A percentile compares a stretch with the other conserved stretches of the same genome.
Evolutionary conservation across 2,329 filamentous ascomycete species (phyloP).

Genomic region (Xylogone sp.): DNA sequence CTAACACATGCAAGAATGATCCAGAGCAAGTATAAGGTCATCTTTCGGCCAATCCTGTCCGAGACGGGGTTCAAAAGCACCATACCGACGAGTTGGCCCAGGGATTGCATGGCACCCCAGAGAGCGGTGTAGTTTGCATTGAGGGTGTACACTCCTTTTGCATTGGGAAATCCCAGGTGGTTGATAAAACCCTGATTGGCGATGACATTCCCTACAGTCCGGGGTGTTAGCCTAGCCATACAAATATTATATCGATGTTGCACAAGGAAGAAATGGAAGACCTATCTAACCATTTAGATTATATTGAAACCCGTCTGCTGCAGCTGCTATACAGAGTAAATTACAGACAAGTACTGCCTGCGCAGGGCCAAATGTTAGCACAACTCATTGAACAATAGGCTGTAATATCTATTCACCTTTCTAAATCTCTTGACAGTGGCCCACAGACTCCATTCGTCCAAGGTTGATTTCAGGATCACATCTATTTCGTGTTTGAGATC

Average conservation of each 20-base stretch:
- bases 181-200: constrained; percentile 10
- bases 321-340: constrained; percentile 5
- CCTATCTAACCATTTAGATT: constrained; percentile 1
- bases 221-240: no score
- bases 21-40: constrained; percentile 29
- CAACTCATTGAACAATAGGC: no score
- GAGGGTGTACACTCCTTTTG: constrained; percentile 14
- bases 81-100: constrained; percentile 15
- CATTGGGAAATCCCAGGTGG: constrained; percentile 3
- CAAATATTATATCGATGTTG: constrained; percentile 1
- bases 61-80: constrained; percentile 23
- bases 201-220: constrained; percentile 9
- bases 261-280: neutral
- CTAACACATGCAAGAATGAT: constrained; percentile 21
- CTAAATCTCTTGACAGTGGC: constrained; percentile 1
- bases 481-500: neutral
- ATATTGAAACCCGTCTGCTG: constrained; percentile 10
- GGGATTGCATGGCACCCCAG: constrained; percentile 10
- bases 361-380: no score
- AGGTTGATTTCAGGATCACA: constrained; percentile 1
- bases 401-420: no score
- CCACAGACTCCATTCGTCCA: constrained; percentile 1
- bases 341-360: constrained; percentile 4
- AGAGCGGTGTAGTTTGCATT: constrained; percentile 1
- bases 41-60: constrained; percentile 25